Percentiles rank a stretch among this genome's conserved stretches.
Conservation (phyloP, 208 protist species). For the Herpetomonas tarakana region DNA sequence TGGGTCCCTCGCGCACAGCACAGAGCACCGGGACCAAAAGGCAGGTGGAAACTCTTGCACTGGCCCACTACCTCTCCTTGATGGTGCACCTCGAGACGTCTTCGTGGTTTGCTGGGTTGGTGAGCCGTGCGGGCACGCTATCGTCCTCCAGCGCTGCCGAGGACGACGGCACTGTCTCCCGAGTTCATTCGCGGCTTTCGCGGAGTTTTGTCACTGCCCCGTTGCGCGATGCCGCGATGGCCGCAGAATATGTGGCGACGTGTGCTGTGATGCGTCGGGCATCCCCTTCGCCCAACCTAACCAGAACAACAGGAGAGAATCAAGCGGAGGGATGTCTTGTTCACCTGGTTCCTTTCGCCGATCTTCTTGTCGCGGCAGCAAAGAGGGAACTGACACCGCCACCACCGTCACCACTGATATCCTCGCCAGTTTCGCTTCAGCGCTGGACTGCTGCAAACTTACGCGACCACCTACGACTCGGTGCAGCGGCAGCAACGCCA, state of each 20-base stretch:
- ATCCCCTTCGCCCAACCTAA: background rate
- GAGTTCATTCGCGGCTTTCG: background rate
- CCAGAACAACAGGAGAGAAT: background rate
- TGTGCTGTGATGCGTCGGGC: background rate
- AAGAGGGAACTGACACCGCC: background rate
- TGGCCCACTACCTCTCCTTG: constrained; percentile 26
- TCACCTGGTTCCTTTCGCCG: background rate
- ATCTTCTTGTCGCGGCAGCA: background rate
- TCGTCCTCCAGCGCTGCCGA: background rate
- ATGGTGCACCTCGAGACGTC: background rate
- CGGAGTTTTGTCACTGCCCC: background rate
- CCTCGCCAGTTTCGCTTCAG: no score
- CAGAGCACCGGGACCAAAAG: background rate
- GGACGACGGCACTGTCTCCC: no score
- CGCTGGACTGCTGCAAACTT: background rate
- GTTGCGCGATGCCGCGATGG: background rate
- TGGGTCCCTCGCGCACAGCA: background rate
- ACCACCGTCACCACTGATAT: background rate
- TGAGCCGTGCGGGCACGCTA: background rate
- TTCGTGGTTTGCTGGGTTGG: background rate
- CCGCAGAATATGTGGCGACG: background rate
- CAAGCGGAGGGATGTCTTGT: no score
- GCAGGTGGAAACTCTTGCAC: constrained; percentile 13
- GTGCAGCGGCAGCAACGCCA: background rate
- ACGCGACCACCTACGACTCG: background rate